Evolutionary conservation across 805 yeast genomes (phyloP).

Genomic region (Yamadazyma insecticola): DNA sequence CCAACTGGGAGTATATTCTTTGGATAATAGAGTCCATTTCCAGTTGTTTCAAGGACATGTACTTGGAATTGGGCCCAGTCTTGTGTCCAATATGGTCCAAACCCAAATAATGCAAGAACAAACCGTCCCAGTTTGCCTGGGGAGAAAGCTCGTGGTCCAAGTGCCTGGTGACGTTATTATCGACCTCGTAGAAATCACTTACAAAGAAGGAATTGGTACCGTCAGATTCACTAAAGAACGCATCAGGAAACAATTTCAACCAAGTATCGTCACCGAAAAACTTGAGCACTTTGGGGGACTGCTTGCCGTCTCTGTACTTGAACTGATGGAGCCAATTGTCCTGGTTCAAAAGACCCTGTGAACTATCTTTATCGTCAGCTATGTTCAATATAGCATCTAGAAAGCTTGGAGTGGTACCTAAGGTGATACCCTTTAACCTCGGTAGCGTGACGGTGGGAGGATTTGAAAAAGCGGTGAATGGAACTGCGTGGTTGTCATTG

Average conservation of each 20-base stretch:
- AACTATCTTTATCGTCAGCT: slow-evolving; percentile 78
- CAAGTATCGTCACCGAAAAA: slow-evolving; percentile 98
- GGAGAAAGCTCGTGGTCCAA: slow-evolving; percentile 52
- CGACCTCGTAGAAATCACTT: slow-evolving; percentile 92
- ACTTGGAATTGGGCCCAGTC: slow-evolving; percentile 80
- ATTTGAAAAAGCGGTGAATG: slow-evolving; percentile 85
- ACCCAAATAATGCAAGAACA: slow-evolving; percentile 88
- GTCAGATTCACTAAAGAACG: slow-evolving; percentile 61
- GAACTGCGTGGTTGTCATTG: slow-evolving; percentile 66
- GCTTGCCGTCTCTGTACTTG: slow-evolving; percentile 13
- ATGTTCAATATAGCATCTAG: slow-evolving; percentile 91
- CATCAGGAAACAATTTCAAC: slow-evolving; percentile 69
- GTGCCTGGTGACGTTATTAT: slow-evolving; percentile 87
- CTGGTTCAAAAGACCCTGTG: slow-evolving; percentile 63
- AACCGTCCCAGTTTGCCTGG: slow-evolving; percentile 65
- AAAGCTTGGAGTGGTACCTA: slow-evolving; percentile 93
- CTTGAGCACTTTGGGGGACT: slow-evolving; percentile 44
- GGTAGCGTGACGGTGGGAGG: slow-evolving; percentile 98
- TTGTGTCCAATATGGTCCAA: slow-evolving; percentile 97
- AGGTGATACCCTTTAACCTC: slow-evolving; percentile 85
- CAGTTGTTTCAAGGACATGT: slow-evolving; percentile 74
- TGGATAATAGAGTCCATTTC: slow-evolving; percentile 79
- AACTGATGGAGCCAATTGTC: slow-evolving; percentile 89
- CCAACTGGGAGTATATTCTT: slow-evolving; percentile 37
- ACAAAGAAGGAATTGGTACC: slow-evolving; percentile 95